A percentile compares a stretch with the other conserved stretches of the same genome.
phyloP scores from a whole-genome alignment of 1,284 basidiomycete genomes.

The Mycosarcoma mackinlayi region DNA sequence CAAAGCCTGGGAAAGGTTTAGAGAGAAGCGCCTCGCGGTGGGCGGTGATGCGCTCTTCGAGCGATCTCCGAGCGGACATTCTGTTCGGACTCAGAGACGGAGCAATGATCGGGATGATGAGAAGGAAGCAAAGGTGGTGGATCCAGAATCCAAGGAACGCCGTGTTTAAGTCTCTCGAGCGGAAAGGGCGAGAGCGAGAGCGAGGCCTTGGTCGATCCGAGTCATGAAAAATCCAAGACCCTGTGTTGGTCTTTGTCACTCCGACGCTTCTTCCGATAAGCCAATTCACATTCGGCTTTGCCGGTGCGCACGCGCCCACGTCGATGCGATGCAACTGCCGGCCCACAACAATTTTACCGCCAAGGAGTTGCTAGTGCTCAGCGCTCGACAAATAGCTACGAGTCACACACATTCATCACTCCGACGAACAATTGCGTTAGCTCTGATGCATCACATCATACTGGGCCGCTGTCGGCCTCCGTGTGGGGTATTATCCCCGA shows the following conservation, averaged over 20 bases:
- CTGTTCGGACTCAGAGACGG: neutral
- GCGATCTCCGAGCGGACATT: slow-evolving; percentile 7
- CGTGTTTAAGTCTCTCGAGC: too few species aligned
- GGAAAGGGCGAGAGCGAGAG: too few species aligned
- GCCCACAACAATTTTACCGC: too few species aligned
- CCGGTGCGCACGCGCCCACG: slow-evolving; percentile 1
- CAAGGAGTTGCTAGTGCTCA: too few species aligned
- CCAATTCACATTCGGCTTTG: neutral
- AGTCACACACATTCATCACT: slow-evolving; percentile 1
- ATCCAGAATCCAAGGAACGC: too few species aligned
- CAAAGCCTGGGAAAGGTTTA: slow-evolving; percentile 37
- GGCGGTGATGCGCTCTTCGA: slow-evolving; percentile 19
- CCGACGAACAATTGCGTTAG: neutral
- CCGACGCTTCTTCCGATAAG: too few species aligned
- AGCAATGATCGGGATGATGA: neutral
- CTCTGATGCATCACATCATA: neutral
- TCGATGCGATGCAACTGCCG: neutral
- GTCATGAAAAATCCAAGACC: too few species aligned
- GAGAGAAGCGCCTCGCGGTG: slow-evolving; percentile 16
- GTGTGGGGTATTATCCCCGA: neutral
- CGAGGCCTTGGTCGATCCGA: too few species aligned
- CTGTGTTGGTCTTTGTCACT: too few species aligned
- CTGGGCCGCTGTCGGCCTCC: neutral
- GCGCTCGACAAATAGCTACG: too few species aligned
- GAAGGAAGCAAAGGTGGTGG: neutral